Evolutionary conservation across 1,284 basidiomycete species (phyloP).

Genomic region (Ustilago curta): DNA sequence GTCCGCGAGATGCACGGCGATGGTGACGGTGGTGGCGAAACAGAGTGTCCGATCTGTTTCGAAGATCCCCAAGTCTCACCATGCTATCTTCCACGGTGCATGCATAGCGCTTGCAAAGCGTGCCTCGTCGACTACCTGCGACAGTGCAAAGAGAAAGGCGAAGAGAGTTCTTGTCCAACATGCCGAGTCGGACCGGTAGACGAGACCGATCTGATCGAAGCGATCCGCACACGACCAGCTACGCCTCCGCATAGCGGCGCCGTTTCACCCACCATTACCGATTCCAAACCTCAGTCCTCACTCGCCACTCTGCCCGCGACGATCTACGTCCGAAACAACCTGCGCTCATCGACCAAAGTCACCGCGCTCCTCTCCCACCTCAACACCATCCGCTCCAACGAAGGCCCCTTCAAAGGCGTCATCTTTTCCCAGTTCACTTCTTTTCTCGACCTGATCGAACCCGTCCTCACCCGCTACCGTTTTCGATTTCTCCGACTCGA

Average conservation of each 20-base stretch:
- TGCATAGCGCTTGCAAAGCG: conserved; percentile 76
- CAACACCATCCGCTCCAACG: conserved; percentile 73
- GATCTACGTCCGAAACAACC: conserved; percentile 76
- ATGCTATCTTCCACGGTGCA: conserved; percentile 69
- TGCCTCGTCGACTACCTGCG: conserved; percentile 81
- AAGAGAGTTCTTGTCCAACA: conserved; percentile 72
- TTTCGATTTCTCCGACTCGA: conserved; percentile 75
- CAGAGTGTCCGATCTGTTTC: conserved; percentile 69
- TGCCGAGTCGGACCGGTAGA: conserved; percentile 69
- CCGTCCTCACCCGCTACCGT: conserved; percentile 45
- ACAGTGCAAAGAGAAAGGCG: conserved; percentile 76
- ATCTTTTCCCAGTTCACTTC: conserved; percentile 71
- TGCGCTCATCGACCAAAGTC: conserved; percentile 87
- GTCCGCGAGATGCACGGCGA: conserved; percentile 37
- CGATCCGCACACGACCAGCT: conserved; percentile 64
- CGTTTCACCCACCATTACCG: background rate
- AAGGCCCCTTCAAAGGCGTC: conserved; percentile 69
- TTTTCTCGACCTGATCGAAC: conserved; percentile 68
- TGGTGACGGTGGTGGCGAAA: conserved; percentile 13
- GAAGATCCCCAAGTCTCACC: conserved; percentile 57
- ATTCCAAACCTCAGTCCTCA: background rate
- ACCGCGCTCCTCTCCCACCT: conserved; percentile 79
- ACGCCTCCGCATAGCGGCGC: background rate
- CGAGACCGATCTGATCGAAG: conserved; percentile 75
- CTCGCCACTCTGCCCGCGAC: conserved; percentile 2